A percentile compares a stretch with the other conserved stretches of the same genome.
Evolutionary conservation across 2,329 filamentous ascomycete species (phyloP).

Genomic region (Penicillium sclerotiorum): DNA sequence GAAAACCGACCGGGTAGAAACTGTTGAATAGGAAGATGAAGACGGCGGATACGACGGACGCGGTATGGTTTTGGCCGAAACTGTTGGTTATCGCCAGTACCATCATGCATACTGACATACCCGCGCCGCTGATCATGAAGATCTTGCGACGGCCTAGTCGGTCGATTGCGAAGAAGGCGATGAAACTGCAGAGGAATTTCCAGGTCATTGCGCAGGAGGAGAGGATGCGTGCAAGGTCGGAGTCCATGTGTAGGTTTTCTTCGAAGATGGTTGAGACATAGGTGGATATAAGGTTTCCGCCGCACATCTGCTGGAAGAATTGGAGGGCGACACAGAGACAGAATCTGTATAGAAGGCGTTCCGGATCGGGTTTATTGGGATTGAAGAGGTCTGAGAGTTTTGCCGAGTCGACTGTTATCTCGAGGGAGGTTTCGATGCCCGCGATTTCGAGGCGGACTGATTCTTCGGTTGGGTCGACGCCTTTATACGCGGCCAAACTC

Average conservation of each 20-base stretch:
- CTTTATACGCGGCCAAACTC: slow-evolving; percentile 47
- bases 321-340: slow-evolving; percentile 13
- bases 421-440: slow-evolving; percentile 52
- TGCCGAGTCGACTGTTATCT: slow-evolving; percentile 39
- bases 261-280: slow-evolving; percentile 16
- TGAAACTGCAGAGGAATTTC: slow-evolving; percentile 57
- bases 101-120: slow-evolving; percentile 60
- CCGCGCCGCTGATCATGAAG: slow-evolving; percentile 56
- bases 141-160: slow-evolving; percentile 53
- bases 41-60: slow-evolving; percentile 9
- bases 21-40: slow-evolving; percentile 64
- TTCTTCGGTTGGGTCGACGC: slow-evolving; percentile 46
- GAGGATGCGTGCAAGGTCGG: slow-evolving; percentile 33
- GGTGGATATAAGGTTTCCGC: slow-evolving; percentile 12
- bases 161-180: slow-evolving; percentile 55
- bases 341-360: slow-evolving; percentile 15
- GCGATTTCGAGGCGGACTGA: slow-evolving; percentile 46
- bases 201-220: slow-evolving; percentile 56
- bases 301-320: slow-evolving; percentile 20
- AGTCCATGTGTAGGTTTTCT: slow-evolving; percentile 10
- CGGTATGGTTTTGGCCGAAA: slow-evolving; percentile 24
- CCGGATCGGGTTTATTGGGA: slow-evolving; percentile 5
- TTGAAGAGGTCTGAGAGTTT: background rate
- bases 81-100: slow-evolving; percentile 47
- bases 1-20: slow-evolving; percentile 65